Base-by-base conservation (phyloP, 2,329 filamentous ascomycete genomes). In the Penicillium sp. region DNA sequence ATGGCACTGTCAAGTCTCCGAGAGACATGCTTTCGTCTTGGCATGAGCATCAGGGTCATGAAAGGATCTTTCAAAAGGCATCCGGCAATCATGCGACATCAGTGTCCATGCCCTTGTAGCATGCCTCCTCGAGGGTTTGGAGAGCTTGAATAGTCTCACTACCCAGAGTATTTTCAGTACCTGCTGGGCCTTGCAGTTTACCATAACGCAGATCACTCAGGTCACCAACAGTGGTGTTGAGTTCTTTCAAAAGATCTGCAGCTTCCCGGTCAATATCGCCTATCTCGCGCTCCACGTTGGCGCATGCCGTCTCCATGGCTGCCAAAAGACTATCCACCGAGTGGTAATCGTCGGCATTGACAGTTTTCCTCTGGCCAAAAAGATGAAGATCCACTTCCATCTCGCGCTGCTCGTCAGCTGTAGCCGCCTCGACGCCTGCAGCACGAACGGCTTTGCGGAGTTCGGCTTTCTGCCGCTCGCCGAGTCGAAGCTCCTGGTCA, bases 201-300 rank as follows among this genome's bases (percentile, higher is more conserved):
- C 90, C 89, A 61, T 93, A 91, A 39, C 87, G 82, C 47, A 95
- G 75, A 67, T 94, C 88, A 66, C 88, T 94, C 64, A 95, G 72
- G 41, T 80, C 81, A 29, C 85, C 85, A 12, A 93, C 78, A 0
- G 78, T 84, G 47, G 81, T 76, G 54, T 77, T 77, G 44, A 93
- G 77, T 9, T 81, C 78, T 4, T 77, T 73, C 5, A 86, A 67
- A 3, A 89, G 70, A 1, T 66, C 65, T 0, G 76, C 74, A 45
- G 85, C 81, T 56, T 91, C 84, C 32, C 78, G 72, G 56, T 88
- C 80, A 4, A 90, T 73, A 35, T 72, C 74, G 49, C 76, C 72
- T 47, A 91, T 81, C 61, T 93, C 85, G 18, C 75, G 75, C 60
- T 90, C 81, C 27, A 95, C 70, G 50, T 81, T 80, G 12, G 72